Base-by-base conservation (phyloP, 768 basidiomycete species). In the Boletales sp. region DNA sequence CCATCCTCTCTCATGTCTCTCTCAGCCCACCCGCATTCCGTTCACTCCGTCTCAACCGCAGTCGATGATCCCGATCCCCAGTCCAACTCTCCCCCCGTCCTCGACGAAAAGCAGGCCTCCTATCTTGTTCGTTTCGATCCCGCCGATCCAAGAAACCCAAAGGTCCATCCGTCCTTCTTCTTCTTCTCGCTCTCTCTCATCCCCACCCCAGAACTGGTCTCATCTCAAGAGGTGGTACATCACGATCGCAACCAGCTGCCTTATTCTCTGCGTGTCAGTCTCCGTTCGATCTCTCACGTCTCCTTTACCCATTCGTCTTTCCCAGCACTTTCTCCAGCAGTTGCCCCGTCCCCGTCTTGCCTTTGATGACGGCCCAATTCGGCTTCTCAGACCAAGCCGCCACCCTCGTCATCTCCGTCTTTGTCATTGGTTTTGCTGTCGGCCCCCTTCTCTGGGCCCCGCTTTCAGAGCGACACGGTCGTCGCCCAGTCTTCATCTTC, bases 361-460 rank as follows among this genome's bases (percentile, higher is more conserved):
- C 66, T 2, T 58, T 72, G 15, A 59, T 86, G 34, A 71, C 69
- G 53, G 48, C 70, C 8, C 63, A 79, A 31, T 83, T 83, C 52
- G 54, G 68, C 11, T 72, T 85, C 59, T 74, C 76, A 6, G 19
- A 67, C 30, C 81, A 79, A 59, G 72, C 81, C 24, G 81, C 70
- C 6, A 74, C 72, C 8, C 71, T 86, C 42, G 78, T 76, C 0
- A 73, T 86, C 31, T 78, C 84, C 3, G 72, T 86, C 4, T 86
- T 85, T 61, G 76, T 86, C 13, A 73, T 73, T n/a, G 84, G 84
- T n/a, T 86, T 83, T 56, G 80, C 78, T 52, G 72, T 84, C 19
- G 84, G 84, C 0, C 83, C 83, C 3, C 63, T 83, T 8, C 41
- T 82, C 5, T 86, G 80, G 82, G 81, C 74, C 0, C 81, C 81